Evolutionary conservation across 2,329 filamentous ascomycete species (phyloP), one percentile per base, ranked within the genome.

Genomic region (Aspergillus piperis): DNA sequence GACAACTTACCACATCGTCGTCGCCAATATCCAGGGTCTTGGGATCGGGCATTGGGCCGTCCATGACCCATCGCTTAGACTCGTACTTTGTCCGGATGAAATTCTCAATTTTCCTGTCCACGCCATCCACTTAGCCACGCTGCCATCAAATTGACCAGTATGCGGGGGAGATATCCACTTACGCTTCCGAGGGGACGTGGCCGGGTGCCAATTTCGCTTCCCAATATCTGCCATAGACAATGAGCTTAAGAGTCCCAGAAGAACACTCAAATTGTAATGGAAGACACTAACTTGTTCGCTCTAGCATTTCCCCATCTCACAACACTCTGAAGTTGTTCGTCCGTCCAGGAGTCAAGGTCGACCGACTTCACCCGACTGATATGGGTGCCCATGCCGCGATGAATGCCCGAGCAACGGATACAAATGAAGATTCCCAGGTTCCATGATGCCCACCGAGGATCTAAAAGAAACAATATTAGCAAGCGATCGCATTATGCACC

Each of bases 71-170:
- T 80, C 96, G 86, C 85, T 96, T 98, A 57, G 95, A 90, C 77
- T 99, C 95, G 78, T 99, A 99, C 79, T 99, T 99, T 59, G 96
- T 99, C 67, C 95, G 88, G 71, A 99, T 98, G 73, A 99, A 99
- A 82, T 98, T 99, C 84, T 99, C 95, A 70, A 99, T 98, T 84
- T 99, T 99, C 67, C 83, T 85, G 62, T 57, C 36, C 21, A 21
- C 58, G 54, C 21, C 8, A 2, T 25, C 19, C 15, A 13, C 47
- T 70, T 36, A 70, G 66, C 41, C 61, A 57, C 50, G 15, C 5
- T 38, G 19, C 11, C 13, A 19, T 30, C 57, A 6, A 0, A 5
- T 17, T 27, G 5, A 32, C 49, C 25, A 19, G 23, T 30, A 51
- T 19, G 30, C 17, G 13, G 54, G 21, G 11, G 44, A 30, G 15